Conservation (phyloP, 441 rosid genomes). For the Corymbia citriodora region DNA sequence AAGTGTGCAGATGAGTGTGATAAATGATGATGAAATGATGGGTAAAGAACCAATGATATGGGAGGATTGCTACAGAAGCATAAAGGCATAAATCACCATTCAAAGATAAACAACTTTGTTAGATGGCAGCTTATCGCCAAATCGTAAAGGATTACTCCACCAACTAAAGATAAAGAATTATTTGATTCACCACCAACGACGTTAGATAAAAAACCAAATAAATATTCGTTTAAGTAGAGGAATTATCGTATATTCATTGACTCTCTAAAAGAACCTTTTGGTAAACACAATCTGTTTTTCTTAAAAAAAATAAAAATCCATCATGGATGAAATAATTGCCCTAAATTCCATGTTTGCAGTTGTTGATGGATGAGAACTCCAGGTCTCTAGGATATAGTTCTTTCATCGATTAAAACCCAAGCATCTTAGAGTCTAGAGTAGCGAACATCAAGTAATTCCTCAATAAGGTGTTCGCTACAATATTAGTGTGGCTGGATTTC, state of each 20-base stretch:
- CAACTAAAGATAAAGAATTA: too few relatives aligned
- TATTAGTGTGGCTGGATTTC: not conserved
- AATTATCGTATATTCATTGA: not conserved
- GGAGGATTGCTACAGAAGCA: not conserved
- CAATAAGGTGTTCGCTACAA: accelerated
- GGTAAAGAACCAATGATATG: not conserved
- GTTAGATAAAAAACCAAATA: not conserved
- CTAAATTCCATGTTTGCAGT: accelerated
- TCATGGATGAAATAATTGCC: accelerated
- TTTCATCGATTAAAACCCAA: not conserved
- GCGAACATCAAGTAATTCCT: not conserved
- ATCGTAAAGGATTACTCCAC: not conserved
- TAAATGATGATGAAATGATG: not conserved
- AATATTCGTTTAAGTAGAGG: too few relatives aligned
- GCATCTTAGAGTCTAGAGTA: not conserved
- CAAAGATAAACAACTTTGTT: not conserved
- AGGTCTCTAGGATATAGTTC: not conserved
- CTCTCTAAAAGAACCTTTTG: not conserved
- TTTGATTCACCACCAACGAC: not conserved
- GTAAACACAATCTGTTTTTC: too few relatives aligned
- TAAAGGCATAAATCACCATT: not conserved
- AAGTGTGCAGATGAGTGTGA: not conserved
- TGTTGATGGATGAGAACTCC: not conserved
- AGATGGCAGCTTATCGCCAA: not conserved
- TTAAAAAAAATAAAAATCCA: not conserved